A percentile compares a stretch with the other conserved stretches of the same genome.
Evolutionary conservation across 2,329 filamentous ascomycete genomes (phyloP).

Genomic region (Diaporthe capsici): DNA sequence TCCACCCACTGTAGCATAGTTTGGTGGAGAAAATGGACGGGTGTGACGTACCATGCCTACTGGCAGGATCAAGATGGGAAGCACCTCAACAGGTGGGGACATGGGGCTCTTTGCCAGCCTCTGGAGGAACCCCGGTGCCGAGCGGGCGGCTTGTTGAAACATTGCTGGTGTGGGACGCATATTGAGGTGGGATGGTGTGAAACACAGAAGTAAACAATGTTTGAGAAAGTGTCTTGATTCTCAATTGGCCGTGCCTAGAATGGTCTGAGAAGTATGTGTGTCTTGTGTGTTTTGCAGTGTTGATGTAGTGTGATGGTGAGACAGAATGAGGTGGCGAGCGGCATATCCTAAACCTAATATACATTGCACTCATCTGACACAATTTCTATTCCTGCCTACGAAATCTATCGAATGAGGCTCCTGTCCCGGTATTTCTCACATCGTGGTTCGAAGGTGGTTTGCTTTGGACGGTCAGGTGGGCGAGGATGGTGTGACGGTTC

Average conservation of each 20-base stretch:
- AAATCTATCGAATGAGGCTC: background rate
- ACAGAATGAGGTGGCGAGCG: conserved; percentile 20
- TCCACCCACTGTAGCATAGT: too few relatives aligned
- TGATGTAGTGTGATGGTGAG: conserved; percentile 32
- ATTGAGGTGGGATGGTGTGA: background rate
- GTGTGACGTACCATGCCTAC: conserved; percentile 35
- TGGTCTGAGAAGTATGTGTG: conserved; percentile 28
- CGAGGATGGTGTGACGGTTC: conserved; percentile 32
- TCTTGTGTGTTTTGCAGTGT: conserved; percentile 4
- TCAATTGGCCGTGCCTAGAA: background rate
- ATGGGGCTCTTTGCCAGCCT: conserved; percentile 38
- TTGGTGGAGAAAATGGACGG: too few relatives aligned
- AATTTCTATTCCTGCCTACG: background rate
- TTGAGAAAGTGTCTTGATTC: background rate
- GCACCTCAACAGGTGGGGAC: conserved; percentile 39
- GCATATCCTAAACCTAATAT: conserved; percentile 35
- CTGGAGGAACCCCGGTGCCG: conserved; percentile 32
- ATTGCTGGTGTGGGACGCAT: conserved; percentile 41
- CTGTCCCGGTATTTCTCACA: conserved; percentile 12
- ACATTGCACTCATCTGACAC: background rate
- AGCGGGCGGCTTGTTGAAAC: conserved; percentile 35
- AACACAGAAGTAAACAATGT: background rate
- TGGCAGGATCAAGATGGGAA: conserved; percentile 38
- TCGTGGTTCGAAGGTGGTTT: conserved; percentile 36
- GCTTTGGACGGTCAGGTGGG: conserved; percentile 24